These are phyloP conservation scores for Strobilomyces confusus DNA, from an alignment of 768 basidiomycete genomes.

Conservation along the genomic window DNA sequence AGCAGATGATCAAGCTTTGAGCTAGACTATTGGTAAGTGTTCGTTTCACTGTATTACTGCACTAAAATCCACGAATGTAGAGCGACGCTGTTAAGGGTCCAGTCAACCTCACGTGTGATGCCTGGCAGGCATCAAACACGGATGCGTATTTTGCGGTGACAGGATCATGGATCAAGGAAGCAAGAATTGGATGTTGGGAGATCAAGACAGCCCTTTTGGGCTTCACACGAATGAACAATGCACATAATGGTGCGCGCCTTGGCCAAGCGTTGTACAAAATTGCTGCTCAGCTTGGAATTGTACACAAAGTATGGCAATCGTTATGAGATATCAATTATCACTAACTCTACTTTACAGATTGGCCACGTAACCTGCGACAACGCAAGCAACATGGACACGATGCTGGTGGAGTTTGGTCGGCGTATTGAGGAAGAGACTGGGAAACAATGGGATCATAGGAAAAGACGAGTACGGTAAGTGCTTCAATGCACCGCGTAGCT, in stretches of 20 bases:
- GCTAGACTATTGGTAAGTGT: neutral
- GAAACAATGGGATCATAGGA: neutral
- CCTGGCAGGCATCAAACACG: neutral
- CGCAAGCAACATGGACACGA: neutral
- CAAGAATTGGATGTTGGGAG: neutral
- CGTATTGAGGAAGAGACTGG: neutral
- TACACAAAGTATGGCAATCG: slow-evolving; percentile 33
- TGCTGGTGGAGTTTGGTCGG: neutral
- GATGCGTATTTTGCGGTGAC: neutral
- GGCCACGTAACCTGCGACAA: neutral
- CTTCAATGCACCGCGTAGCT: too few relatives aligned
- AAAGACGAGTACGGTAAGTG: too few relatives aligned
- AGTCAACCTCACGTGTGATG: slow-evolving; percentile 22
- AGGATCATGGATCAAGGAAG: neutral
- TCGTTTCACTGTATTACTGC: neutral
- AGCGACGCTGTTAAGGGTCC: neutral
- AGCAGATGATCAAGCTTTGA: neutral
- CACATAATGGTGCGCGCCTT: slow-evolving; percentile 34
- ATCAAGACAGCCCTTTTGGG: slow-evolving; percentile 27
- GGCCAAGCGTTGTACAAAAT: slow-evolving; percentile 39
- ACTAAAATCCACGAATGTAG: neutral
- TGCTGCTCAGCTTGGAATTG: slow-evolving; percentile 22
- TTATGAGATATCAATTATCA: too few relatives aligned
- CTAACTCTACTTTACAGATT: too few relatives aligned
- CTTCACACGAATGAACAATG: slow-evolving; percentile 35